These are phyloP conservation scores for Echria macrotheca DNA, from an alignment of 495 filamentous ascomycete species.

Conservation along the genomic window DNA sequence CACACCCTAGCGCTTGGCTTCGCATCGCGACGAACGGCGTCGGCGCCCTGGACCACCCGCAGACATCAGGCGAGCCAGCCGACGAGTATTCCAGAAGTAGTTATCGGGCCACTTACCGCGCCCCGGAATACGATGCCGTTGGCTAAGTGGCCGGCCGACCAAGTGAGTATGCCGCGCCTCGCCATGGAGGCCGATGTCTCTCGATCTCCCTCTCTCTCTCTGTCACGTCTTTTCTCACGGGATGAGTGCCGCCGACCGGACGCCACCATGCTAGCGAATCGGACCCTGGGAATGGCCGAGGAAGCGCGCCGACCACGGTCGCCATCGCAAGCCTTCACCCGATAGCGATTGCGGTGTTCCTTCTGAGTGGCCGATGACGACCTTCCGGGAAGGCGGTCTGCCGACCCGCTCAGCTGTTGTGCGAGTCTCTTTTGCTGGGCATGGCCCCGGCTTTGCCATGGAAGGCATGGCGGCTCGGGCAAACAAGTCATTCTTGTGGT, in stretches of 20 bases:
- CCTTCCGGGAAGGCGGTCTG: conserved; percentile 20
- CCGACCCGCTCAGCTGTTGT: conserved; percentile 26
- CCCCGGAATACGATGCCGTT: too few species aligned
- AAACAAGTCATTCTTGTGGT: conserved; percentile 10
- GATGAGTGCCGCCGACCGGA: neutral
- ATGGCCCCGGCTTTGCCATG: neutral
- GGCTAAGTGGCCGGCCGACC: neutral
- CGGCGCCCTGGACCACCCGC: too few species aligned
- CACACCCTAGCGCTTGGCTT: too few species aligned
- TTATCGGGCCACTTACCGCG: too few species aligned
- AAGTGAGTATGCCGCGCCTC: conserved; percentile 1
- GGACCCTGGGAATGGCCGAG: conserved; percentile 1
- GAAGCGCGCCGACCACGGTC: neutral
- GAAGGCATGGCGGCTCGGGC: neutral
- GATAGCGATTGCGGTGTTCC: conserved; percentile 8
- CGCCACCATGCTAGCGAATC: conserved; percentile 4
- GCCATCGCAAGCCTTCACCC: conserved; percentile 6
- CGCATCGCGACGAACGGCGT: too few species aligned
- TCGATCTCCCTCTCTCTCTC: neutral
- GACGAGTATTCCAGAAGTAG: too few species aligned
- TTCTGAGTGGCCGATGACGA: neutral
- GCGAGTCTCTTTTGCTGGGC: conserved; percentile 8
- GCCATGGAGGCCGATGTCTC: neutral
- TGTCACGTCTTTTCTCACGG: neutral
- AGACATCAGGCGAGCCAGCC: too few species aligned